Evolutionary conservation across 2,329 filamentous ascomycete species (phyloP).

Genomic region (Colletotrichum trifolii): DNA sequence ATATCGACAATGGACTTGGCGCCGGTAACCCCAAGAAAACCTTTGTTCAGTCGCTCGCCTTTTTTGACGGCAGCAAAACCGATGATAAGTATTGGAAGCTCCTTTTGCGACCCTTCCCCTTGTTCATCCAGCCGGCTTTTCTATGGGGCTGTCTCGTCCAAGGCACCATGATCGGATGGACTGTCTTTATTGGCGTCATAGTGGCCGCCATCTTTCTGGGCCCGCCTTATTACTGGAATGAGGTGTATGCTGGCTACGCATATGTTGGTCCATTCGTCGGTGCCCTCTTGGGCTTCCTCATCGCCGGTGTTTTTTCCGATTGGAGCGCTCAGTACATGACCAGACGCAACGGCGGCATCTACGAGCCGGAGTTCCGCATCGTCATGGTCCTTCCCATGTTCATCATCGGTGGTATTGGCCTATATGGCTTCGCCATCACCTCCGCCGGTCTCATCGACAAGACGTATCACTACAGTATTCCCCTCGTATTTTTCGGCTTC

Average conservation of each 20-base stretch:
- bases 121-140: conserved; percentile 87
- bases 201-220: conserved; percentile 85
- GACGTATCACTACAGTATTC: conserved; percentile 77
- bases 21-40: conserved; percentile 61
- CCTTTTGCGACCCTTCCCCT: conserved; percentile 79
- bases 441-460: conserved; percentile 64
- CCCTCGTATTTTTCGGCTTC: conserved; percentile 84
- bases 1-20: neutral
- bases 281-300: conserved; percentile 78
- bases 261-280: conserved; percentile 90
- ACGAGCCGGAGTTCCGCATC: conserved; percentile 92
- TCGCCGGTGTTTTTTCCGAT: conserved; percentile 82
- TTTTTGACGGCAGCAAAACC: conserved; percentile 86
- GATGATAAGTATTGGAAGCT: conserved; percentile 77
- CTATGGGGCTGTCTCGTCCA: conserved; percentile 84
- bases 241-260: conserved; percentile 85
- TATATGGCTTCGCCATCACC: conserved; percentile 87
- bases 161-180: conserved; percentile 94
- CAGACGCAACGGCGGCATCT: conserved; percentile 79
- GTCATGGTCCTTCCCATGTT: conserved; percentile 85
- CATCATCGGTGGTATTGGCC: conserved; percentile 78
- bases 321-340: conserved; percentile 77
- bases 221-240: conserved; percentile 83
- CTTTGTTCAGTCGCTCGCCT: conserved; percentile 69
- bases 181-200: conserved; percentile 88